Base-by-base conservation (phyloP, 305 asterid genomes). In the Fraxinus xanthoxyloides region DNA sequence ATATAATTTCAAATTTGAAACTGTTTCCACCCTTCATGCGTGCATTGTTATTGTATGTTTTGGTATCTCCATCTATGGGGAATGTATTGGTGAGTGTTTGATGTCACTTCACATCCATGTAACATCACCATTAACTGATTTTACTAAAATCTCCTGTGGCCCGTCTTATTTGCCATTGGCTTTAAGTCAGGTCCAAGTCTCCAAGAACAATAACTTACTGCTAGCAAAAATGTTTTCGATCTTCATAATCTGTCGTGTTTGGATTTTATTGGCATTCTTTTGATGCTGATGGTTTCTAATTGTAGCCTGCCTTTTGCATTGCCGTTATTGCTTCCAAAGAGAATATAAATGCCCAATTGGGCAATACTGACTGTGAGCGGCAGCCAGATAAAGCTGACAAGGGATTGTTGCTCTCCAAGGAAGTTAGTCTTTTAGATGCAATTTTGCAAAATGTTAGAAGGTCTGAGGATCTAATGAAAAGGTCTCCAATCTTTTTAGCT, bases 291-390 rank as follows among this genome's bases (percentile, higher is more conserved):
- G 63, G 34, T 12, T 65, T 59, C 46, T 21, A 79, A 75, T 77
- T 80, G 79, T 96, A 97, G 98, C 97, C 98, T 80, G 98, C 97
- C 84, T 92, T 97, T 89, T 92, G 92, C 84, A 86, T 87, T 75
- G 90, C 92, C 78, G 81, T 95, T 81, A 80, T 93, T 35, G 51
- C 87, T 56, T 84, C 91, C 7, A 82, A 85, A 75, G 97, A 88
- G 67, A 80, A 82, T 84, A 28, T 76, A 73, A 85, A 82, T 87
- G 81, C 87, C 77, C 89, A 85, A 75, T 81, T 67, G 75, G 82
- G 82, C 81, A 84, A 54, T 83, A 72, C 84, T 54, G 78, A 80
- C 80, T 79, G 86, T 73, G 86, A 84, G 13, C 92, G 77, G 81
- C 89, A 38, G 69, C 87, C 82, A 77, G 79, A 79, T 84, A 77